Evolutionary conservation across 495 filamentous ascomycete genomes (phyloP).

Genomic region (Gamarada debralockiae): DNA sequence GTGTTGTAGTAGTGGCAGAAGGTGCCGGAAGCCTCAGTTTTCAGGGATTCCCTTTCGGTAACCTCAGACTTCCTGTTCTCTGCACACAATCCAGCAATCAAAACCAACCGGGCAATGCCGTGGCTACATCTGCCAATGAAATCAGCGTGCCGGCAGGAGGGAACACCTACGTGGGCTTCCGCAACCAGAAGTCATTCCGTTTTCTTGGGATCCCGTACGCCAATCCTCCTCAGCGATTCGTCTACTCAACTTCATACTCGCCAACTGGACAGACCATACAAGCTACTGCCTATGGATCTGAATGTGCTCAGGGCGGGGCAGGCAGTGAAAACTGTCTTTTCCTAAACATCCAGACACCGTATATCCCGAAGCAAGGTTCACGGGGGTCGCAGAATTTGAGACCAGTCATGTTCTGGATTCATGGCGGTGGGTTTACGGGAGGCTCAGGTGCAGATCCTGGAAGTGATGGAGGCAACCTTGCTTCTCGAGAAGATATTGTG

Average conservation of each 20-base stretch:
- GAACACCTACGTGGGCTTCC: conserved; percentile 32
- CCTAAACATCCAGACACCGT: conserved; percentile 45
- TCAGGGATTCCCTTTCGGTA: conserved; percentile 15
- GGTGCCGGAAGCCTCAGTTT: conserved; percentile 10
- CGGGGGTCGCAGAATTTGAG: conserved; percentile 32
- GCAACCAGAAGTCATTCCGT: conserved; percentile 48
- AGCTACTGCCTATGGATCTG: conserved; percentile 37
- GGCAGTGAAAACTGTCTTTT: conserved; percentile 44
- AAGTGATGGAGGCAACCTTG: conserved; percentile 42
- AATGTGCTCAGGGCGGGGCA: conserved; percentile 37
- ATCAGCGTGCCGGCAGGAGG: conserved; percentile 32
- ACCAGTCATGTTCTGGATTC: conserved; percentile 59
- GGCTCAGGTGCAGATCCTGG: conserved; percentile 41
- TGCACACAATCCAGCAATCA: conserved; percentile 39
- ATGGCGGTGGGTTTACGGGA: conserved; percentile 54
- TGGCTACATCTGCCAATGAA: conserved; percentile 23
- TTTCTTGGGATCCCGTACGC: conserved; percentile 51
- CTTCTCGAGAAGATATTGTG: conserved; percentile 42
- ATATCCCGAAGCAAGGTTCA: conserved; percentile 8
- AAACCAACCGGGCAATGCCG: conserved; percentile 11
- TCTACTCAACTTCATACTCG: conserved; percentile 40
- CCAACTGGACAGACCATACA: conserved; percentile 38
- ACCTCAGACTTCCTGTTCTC: conserved; percentile 32
- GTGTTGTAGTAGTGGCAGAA: conserved; percentile 24
- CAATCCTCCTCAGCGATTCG: conserved; percentile 39